Conservation (phyloP, 495 filamentous ascomycete species). For the Staphylotrichum tortipilum region DNA sequence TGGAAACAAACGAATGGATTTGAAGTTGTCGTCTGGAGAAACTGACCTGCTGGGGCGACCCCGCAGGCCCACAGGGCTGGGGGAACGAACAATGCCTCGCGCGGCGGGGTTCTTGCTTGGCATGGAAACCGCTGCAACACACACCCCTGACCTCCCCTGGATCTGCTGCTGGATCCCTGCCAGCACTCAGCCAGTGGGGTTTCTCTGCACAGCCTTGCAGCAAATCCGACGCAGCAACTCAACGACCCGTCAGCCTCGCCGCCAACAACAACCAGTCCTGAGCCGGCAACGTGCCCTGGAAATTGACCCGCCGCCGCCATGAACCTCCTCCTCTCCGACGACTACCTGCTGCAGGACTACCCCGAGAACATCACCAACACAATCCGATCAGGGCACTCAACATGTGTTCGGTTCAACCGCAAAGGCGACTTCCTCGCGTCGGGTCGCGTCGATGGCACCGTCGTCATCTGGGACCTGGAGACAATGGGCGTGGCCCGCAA, state of each 20-base stretch:
- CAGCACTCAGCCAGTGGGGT: constrained; percentile 4
- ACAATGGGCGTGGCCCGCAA: constrained; percentile 93
- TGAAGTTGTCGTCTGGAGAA: background rate
- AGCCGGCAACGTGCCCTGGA: no score
- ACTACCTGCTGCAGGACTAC: constrained; percentile 81
- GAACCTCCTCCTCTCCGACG: constrained; percentile 46
- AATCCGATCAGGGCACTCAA: constrained; percentile 62
- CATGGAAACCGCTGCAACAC: background rate
- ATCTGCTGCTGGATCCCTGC: constrained; percentile 3
- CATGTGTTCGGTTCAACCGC: constrained; percentile 78
- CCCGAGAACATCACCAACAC: constrained; percentile 80
- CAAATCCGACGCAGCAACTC: background rate
- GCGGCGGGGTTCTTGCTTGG: background rate
- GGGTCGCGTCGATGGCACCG: constrained; percentile 84
- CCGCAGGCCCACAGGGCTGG: background rate
- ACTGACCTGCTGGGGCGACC: background rate
- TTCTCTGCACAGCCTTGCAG: constrained; percentile 10
- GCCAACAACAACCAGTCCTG: background rate
- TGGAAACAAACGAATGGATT: no score
- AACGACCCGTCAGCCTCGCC: background rate
- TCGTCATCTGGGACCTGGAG: constrained; percentile 94
- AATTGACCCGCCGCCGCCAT: no score
- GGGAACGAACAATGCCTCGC: no score
- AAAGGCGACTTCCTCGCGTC: constrained; percentile 90
- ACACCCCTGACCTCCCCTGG: no score